phyloP scores from a whole-genome alignment of 345 rosid genomes.

The Camelina neglecta region DNA sequence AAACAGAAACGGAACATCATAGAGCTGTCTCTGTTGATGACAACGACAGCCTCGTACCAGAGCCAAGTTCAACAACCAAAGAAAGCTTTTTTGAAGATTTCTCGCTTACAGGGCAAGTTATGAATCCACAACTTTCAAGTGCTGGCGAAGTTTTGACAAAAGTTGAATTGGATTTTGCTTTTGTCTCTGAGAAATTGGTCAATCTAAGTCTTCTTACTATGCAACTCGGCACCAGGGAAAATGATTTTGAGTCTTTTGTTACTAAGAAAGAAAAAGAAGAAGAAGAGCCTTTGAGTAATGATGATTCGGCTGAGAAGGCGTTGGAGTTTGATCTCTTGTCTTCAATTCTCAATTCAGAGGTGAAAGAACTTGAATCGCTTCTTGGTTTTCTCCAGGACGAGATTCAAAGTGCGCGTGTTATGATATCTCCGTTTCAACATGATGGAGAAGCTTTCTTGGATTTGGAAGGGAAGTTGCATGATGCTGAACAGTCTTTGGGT shows the following conservation, averaged over 20 bases:
- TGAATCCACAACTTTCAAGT: conserved; percentile 47
- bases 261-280: conserved; percentile 36
- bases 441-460: conserved; percentile 52
- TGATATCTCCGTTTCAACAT: conserved; percentile 55
- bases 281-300: conserved; percentile 14
- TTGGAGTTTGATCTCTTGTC: conserved; percentile 75
- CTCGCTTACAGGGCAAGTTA: conserved; percentile 44
- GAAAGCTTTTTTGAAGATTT: conserved; percentile 50
- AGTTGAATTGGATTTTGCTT: conserved; percentile 74
- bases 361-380: conserved; percentile 60
- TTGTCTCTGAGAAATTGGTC: conserved; percentile 74
- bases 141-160: conserved; percentile 58
- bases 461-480: conserved; percentile 69
- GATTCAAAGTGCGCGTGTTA: conserved; percentile 43
- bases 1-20: conserved; percentile 47
- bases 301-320: conserved; percentile 56
- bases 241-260: conserved; percentile 67
- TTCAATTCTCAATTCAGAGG: conserved; percentile 68
- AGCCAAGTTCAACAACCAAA: conserved; percentile 59
- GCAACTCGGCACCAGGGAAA: conserved; percentile 76
- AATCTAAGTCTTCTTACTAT: conserved; percentile 75
- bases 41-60: conserved; percentile 51
- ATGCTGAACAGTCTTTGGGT: conserved; percentile 57
- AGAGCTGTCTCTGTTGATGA: conserved; percentile 56
- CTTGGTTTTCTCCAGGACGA: conserved; percentile 49